phyloP scores from a whole-genome alignment of 176 grass and related monocot species.

The Phragmites australis region DNA sequence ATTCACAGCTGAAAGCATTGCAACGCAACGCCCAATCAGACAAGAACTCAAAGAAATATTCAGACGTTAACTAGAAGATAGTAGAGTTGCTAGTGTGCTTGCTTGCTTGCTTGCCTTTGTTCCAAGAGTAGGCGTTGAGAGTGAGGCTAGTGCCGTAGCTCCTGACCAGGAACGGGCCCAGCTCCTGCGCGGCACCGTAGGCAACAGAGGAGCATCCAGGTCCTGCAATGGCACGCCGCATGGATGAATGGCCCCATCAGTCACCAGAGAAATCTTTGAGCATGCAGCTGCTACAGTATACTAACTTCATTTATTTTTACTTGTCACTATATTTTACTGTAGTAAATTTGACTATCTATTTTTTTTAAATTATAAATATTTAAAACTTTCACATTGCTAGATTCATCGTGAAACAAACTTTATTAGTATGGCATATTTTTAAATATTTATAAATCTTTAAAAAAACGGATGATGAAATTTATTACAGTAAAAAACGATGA shows the following conservation, averaged over 20 bases:
- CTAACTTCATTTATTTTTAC: too few relatives aligned
- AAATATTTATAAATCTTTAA: too few relatives aligned
- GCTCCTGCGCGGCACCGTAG: constrained; percentile 90
- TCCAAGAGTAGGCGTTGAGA: constrained; percentile 87
- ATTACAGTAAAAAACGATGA: too few relatives aligned
- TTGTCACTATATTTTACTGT: too few relatives aligned
- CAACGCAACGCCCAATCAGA: neutral
- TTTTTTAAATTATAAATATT: too few relatives aligned
- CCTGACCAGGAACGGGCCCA: constrained; percentile 79
- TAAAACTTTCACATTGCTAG: too few relatives aligned
- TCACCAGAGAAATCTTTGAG: neutral
- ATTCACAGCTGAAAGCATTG: constrained; percentile 57
- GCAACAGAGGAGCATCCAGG: constrained; percentile 85
- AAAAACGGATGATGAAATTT: too few relatives aligned
- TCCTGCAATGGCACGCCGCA: constrained; percentile 39
- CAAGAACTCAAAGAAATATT: neutral
- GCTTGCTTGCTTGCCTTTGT: constrained; percentile 57
- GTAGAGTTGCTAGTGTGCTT: neutral
- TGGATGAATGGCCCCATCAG: neutral
- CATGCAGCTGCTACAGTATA: neutral
- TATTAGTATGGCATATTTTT: too few relatives aligned
- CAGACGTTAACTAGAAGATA: neutral
- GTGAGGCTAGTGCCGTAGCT: constrained; percentile 58
- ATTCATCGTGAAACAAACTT: too few relatives aligned
- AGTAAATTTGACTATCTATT: too few relatives aligned